Percentiles rank a stretch among this genome's conserved stretches.
phyloP scores from a whole-genome alignment of 129 eudicot genomes.

The Tagetes erecta region DNA sequence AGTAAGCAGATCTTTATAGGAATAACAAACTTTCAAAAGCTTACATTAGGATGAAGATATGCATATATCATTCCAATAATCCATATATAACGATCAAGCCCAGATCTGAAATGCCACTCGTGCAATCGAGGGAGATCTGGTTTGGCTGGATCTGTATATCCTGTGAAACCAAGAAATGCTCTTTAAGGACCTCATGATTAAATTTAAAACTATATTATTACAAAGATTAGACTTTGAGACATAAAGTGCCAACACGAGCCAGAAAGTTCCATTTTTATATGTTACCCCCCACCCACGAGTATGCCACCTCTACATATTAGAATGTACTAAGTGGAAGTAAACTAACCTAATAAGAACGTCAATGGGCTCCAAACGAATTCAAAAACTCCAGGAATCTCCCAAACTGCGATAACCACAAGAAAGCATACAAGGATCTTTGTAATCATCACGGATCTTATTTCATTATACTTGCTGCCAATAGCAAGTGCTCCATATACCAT shows the following conservation, averaged over 20 bases:
- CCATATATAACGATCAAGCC: constrained; percentile 96
- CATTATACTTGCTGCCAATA: constrained; percentile 80
- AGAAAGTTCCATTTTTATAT: background rate
- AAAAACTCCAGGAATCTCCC: constrained; percentile 93
- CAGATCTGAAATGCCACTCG: constrained; percentile 97
- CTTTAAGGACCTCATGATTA: constrained; percentile 7
- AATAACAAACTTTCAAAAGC: constrained; percentile 16
- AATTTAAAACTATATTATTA: background rate
- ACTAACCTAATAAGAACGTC: constrained; percentile 66
- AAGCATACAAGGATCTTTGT: constrained; percentile 63
- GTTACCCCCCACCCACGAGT: background rate
- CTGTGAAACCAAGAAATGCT: constrained; percentile 45
- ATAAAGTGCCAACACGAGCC: background rate
- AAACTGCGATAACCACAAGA: constrained; percentile 65
- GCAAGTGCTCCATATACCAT: constrained; percentile 97
- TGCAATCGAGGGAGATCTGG: constrained; percentile 89
- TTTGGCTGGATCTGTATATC: constrained; percentile 88
- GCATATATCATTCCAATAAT: constrained; percentile 96
- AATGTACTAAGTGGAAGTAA: background rate
- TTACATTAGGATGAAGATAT: constrained; percentile 89
- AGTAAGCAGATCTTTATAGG: constrained; percentile 11
- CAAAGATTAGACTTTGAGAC: background rate
- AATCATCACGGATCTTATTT: constrained; percentile 80
- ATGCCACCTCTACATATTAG: constrained; percentile 5
- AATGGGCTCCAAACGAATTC: constrained; percentile 81